Percentiles rank a stretch among this genome's conserved stretches.
These are phyloP conservation scores for Huntiella moniliformis DNA, from an alignment of 2,329 filamentous ascomycete species.

Conservation along the genomic window DNA sequence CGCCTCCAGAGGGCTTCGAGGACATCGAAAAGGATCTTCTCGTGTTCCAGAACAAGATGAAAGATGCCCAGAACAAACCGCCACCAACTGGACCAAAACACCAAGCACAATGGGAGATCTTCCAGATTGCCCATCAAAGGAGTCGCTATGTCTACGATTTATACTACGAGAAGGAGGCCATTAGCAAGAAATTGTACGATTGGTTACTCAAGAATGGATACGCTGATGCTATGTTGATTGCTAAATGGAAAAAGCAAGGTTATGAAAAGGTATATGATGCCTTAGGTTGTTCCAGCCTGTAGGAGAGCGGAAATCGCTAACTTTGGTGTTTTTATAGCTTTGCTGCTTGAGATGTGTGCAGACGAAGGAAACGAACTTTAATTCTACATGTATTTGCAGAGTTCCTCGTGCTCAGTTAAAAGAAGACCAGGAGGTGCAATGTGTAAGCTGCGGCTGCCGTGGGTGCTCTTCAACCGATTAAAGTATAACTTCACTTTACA, in stretches of 20 bases:
- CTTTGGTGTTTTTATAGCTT: constrained; percentile 32
- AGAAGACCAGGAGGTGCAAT: constrained; percentile 77
- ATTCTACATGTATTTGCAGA: constrained; percentile 89
- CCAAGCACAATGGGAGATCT: constrained; percentile 90
- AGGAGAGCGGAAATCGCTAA: constrained; percentile 13
- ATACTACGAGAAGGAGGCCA: constrained; percentile 95
- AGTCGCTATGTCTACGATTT: constrained; percentile 88
- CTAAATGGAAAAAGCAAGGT: constrained; percentile 99
- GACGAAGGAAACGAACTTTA: constrained; percentile 99
- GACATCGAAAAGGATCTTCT: constrained; percentile 77
- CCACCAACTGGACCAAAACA: constrained; percentile 64
- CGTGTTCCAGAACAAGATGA: constrained; percentile 80
- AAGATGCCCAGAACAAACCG: constrained; percentile 82
- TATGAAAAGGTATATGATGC: constrained; percentile 66
- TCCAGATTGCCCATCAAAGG: constrained; percentile 90
- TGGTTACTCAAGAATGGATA: constrained; percentile 95
- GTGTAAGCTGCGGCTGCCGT: constrained; percentile 84
- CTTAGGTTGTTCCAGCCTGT: too few species aligned
- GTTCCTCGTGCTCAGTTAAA: constrained; percentile 81
- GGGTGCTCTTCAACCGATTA: constrained; percentile 78
- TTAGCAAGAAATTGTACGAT: constrained; percentile 80
- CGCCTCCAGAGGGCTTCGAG: constrained; percentile 68
- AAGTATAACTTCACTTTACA: constrained; percentile 7
- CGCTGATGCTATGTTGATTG: constrained; percentile 85
- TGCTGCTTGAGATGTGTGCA: constrained; percentile 94